Evolutionary conservation across 345 rosid genomes (phyloP), one percentile per base, ranked within the genome.

Genomic region (Ailanthus altissimus): DNA sequence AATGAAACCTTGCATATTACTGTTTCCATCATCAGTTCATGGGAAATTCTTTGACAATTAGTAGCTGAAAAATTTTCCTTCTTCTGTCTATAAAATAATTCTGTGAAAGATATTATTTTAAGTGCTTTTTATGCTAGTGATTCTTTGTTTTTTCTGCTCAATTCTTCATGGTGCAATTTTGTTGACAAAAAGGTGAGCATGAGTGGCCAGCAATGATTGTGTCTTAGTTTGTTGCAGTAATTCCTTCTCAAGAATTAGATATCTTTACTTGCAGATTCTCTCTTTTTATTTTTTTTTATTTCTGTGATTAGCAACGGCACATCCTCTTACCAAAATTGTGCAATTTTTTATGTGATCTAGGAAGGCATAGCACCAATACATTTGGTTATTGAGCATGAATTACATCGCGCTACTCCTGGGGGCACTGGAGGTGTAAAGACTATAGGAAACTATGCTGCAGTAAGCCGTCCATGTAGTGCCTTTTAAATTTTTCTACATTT

Each of bases 391-490:
- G 96, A 91, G 78, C 76, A 85, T 68, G 90, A 91, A 74, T 70
- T 91, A 75, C 93, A 91, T 83, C 93, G 99, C 67, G 99, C 98
- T 70, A 87, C 97, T 73, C 99, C 99, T 83, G 98, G 99, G 79
- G 99, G 97, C 71, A 95, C 99, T 20, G 97, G 99, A 70, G 90
- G 98, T 74, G 98, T 93, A 66, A 95, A 95, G 83, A 90, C 94
- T 56, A 95, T 95, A 7, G 99, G 99, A 68, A 95, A 95, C 62
- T 95, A 93, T 80, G 98, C 96, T 78, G 94, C 96, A 58, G 99
- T 95, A 86, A 81, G 88, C 75, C 20, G 50, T 28, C 49, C 73
- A n/a, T 42, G 20, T 8, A 20, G 23, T 72, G 21, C 28, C 56
- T 64, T 23, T 32, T 26, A 42, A 21, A 66, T 6, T 54, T 51